phyloP scores from a whole-genome alignment of 305 asterid genomes.

The Plantago coronopus region DNA sequence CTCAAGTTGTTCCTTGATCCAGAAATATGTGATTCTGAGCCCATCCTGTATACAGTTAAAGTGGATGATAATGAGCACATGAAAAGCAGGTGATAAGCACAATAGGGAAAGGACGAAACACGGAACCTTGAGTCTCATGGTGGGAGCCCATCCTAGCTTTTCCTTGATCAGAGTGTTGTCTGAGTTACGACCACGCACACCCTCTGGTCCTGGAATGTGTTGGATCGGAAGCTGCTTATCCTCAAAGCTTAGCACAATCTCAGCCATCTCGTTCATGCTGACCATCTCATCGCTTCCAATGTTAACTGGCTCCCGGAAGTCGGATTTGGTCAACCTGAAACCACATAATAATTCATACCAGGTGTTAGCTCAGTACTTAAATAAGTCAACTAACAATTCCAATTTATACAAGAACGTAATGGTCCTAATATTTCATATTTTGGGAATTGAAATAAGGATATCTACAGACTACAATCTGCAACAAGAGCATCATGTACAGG shows the following conservation, averaged over 20 bases:
- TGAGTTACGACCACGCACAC: conserved; percentile 94
- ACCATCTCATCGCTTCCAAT: conserved; percentile 97
- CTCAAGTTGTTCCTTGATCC: conserved; percentile 90
- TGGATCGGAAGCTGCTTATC: conserved; percentile 74
- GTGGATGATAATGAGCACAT: neutral
- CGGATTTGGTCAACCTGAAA: conserved; percentile 77
- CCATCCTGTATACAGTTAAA: conserved; percentile 50
- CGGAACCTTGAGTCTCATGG: conserved; percentile 78
- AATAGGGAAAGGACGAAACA: neutral
- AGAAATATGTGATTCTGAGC: conserved; percentile 78
- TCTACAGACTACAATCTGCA: too few relatives aligned
- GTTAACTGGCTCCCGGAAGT: conserved; percentile 87
- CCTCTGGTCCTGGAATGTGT: conserved; percentile 95
- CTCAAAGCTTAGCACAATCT: conserved; percentile 79
- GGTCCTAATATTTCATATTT: neutral
- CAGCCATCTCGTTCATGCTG: conserved; percentile 98
- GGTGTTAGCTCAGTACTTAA: neutral
- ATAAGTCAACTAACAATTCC: neutral
- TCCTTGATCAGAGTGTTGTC: conserved; percentile 84
- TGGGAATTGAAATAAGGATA: neutral
- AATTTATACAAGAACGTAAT: neutral
- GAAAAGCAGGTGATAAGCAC: neutral
- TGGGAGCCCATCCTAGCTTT: conserved; percentile 95
- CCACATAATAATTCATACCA: conserved; percentile 6
- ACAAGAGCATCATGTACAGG: too few relatives aligned